These are phyloP conservation scores for Ophiostoma ips DNA, from an alignment of 2,329 filamentous ascomycete genomes.

Conservation along the genomic window DNA sequence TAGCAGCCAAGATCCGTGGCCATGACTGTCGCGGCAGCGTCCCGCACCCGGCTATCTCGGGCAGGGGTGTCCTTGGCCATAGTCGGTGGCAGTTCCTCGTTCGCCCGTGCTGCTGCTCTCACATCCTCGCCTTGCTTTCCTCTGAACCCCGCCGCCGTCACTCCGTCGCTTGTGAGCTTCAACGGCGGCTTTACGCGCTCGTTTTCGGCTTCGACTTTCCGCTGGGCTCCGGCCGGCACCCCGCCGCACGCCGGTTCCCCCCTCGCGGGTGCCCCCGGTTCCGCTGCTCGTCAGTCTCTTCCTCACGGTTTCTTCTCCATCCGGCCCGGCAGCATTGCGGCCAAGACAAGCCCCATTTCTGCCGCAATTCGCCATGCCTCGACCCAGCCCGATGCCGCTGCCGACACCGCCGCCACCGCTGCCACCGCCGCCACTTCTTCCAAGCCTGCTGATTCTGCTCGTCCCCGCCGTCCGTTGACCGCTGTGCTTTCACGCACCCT, in stretches of 20 bases:
- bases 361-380: constrained; percentile 4
- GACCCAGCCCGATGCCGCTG: constrained; percentile 4
- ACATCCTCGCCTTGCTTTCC: neutral
- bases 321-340: neutral
- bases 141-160: neutral
- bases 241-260: neutral
- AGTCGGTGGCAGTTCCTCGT: neutral
- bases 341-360: neutral
- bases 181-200: neutral
- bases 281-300: neutral
- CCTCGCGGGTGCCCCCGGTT: neutral
- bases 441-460: neutral
- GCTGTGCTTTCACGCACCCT: constrained; percentile 52
- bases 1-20: neutral
- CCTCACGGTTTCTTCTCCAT: constrained; percentile 2
- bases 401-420: too few species aligned
- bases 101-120: neutral
- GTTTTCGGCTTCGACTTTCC: constrained; percentile 3
- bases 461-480: constrained; percentile 24
- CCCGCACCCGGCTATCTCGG: constrained; percentile 2
- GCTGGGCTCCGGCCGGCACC: neutral
- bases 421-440: too few species aligned
- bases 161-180: neutral
- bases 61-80: neutral
- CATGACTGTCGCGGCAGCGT: constrained; percentile 6